phyloP scores from a whole-genome alignment of 257 asterid genomes.

The Gentiana dahurica region DNA sequence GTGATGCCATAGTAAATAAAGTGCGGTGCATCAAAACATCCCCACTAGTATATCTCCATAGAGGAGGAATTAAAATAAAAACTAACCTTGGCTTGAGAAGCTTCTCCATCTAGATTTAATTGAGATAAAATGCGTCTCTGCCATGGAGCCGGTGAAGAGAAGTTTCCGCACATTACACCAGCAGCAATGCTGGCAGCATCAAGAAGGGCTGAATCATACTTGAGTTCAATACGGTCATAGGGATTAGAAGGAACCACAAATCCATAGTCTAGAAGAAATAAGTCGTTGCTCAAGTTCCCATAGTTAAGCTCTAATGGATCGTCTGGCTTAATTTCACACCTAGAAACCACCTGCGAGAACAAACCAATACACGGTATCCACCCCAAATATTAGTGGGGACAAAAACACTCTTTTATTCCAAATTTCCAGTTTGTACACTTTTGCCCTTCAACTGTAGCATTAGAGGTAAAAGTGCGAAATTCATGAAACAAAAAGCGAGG shows the following conservation, averaged over 20 bases:
- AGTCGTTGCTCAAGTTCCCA: slow-evolving; percentile 70
- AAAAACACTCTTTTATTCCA: too few relatives aligned
- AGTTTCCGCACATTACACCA: slow-evolving; percentile 54
- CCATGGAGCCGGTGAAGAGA: slow-evolving; percentile 82
- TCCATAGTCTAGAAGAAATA: slow-evolving; percentile 88
- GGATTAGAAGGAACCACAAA: slow-evolving; percentile 78
- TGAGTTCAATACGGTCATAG: slow-evolving; percentile 77
- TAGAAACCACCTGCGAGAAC: slow-evolving; percentile 61
- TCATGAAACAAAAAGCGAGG: too few relatives aligned
- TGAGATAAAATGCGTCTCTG: slow-evolving; percentile 45
- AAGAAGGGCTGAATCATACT: slow-evolving; percentile 70
- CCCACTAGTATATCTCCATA: neutral
- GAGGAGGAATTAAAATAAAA: neutral
- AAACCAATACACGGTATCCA: neutral
- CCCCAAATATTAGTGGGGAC: too few relatives aligned
- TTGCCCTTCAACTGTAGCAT: too few relatives aligned
- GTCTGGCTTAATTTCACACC: slow-evolving; percentile 39
- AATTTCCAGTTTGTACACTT: too few relatives aligned
- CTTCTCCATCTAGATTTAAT: slow-evolving; percentile 52
- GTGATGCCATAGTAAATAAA: too few relatives aligned
- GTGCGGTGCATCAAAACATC: neutral
- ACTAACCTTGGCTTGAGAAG: slow-evolving; percentile 66
- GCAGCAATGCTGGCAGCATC: slow-evolving; percentile 95
- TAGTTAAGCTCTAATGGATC: slow-evolving; percentile 71
- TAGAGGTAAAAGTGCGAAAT: too few relatives aligned